Conservation (phyloP, 2,329 filamentous ascomycete species). For the Graphilbum sp. region DNA sequence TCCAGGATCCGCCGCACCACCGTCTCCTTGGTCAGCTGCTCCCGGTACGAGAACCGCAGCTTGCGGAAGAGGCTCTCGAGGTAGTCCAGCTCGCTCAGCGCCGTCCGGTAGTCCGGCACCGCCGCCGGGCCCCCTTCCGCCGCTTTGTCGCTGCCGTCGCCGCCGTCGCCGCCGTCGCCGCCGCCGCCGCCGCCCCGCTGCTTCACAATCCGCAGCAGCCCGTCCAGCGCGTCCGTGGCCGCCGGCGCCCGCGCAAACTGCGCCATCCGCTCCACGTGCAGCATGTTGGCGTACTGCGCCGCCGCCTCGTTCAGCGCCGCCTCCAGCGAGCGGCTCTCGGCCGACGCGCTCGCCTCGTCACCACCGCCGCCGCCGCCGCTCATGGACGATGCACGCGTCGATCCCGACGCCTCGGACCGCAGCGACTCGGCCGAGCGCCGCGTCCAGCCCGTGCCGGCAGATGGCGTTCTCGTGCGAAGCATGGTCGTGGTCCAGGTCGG, state of each 20-base stretch:
- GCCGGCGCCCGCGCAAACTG: conserved; percentile 4
- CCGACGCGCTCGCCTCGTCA: not conserved
- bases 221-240: conserved; percentile 6
- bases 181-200: not conserved
- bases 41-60: conserved; percentile 89
- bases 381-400: conserved; percentile 6
- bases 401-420: conserved; percentile 2
- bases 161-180: too few relatives aligned
- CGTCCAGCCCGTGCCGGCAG: conserved; percentile 2
- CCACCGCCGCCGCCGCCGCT: conserved; percentile 1
- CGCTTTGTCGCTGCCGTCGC: too few relatives aligned
- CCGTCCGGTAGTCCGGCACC: conserved; percentile 9
- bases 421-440: conserved; percentile 5
- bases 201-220: conserved; percentile 7
- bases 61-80: conserved; percentile 95
- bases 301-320: conserved; percentile 1
- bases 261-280: conserved; percentile 8
- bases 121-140: too few relatives aligned
- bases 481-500: too few relatives aligned
- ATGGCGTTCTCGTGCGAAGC: conserved; percentile 3
- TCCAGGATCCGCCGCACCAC: conserved; percentile 87
- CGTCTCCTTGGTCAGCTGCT: conserved; percentile 97
- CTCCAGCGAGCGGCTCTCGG: not conserved
- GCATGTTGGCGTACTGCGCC: conserved; percentile 4
- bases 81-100: conserved; percentile 51